Conservation (phyloP, 345 rosid species). For the Populus euphratica region DNA sequence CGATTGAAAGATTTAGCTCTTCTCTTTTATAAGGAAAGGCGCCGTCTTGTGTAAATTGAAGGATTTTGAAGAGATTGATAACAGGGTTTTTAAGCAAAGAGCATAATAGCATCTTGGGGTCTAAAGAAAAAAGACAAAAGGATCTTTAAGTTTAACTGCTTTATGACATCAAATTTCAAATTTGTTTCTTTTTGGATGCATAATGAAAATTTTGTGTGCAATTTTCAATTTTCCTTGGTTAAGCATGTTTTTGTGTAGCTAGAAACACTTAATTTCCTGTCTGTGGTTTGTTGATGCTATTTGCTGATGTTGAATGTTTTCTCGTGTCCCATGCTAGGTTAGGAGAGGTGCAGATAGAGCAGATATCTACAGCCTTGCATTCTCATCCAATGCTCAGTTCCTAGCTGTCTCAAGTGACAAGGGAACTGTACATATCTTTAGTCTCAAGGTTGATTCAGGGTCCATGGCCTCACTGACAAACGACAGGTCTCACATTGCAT, state of each 20-base stretch:
- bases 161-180: not conserved
- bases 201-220: not conserved
- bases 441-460: slow-evolving; percentile 64
- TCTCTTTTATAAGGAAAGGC: not conserved
- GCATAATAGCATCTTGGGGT: not conserved
- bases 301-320: not conserved
- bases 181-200: not conserved
- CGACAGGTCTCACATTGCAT: slow-evolving; percentile 36
- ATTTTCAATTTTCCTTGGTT: not conserved
- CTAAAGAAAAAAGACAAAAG: not conserved
- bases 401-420: slow-evolving; percentile 93
- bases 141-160: not conserved
- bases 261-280: not conserved
- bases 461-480: slow-evolving; percentile 28
- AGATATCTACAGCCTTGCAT: slow-evolving; percentile 80
- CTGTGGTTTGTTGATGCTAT: not conserved
- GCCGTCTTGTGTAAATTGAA: not conserved
- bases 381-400: slow-evolving; percentile 79
- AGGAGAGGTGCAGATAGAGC: slow-evolving; percentile 96
- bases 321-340: slow-evolving; percentile 39
- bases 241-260: not conserved
- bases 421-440: slow-evolving; percentile 90
- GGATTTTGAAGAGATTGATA: not conserved
- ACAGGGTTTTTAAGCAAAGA: not conserved
- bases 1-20: not conserved